Evolutionary conservation across 2,329 filamentous ascomycete genomes (phyloP), one percentile per base, ranked within the genome.

Genomic region (Arachnopeziza araneosa): DNA sequence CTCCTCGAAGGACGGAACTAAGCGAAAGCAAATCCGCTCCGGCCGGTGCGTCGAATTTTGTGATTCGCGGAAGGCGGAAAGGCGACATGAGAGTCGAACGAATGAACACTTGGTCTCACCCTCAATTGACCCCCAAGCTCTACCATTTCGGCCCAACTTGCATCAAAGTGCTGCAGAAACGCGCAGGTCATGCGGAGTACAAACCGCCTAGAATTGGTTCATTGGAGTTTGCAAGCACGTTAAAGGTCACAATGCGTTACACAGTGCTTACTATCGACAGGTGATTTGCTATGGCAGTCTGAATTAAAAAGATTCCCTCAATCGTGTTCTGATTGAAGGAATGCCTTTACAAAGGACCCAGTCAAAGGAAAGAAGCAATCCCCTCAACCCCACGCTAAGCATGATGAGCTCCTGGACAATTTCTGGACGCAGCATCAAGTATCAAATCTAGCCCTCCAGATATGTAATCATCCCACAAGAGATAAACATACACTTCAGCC

Each of bases 221-320:
- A 64, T 64, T 62, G 60, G 62, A 26, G 30, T 57, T 30, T 58
- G 32, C 49, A 52, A 56, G 57, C 58, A 52, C 44, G 8, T 52
- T 36, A 14, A 23, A 52, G 49, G 53, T 57, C 50, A 57, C 54
- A 50, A 17, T 60, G 58, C 58, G 59, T 23, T 50, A 19, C 32
- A 26, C 54, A 17, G 19, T 57, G 52, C 49, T 32, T 58, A 50
- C 50, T 60, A 59, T 56, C 51, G 55, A 60, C 63, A 60, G 60
- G 63, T 60, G 26, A 59, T 62, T 59, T 61, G 61, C 55, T 63
- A 58, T 54, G 55, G 60, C 56, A 58, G 52, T 60, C 24, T 64
- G 63, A 63, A 69, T 70, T 71, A 70, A 67, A 69, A 69, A 69
- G 66, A 67, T 64, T 66, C 57, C 68, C 67, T 68, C 59, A 57